A percentile compares a stretch with the other conserved stretches of the same genome.
Conservation (phyloP, 192 early-diverging fungal genomes). For the Radiomyces spectabilis region DNA sequence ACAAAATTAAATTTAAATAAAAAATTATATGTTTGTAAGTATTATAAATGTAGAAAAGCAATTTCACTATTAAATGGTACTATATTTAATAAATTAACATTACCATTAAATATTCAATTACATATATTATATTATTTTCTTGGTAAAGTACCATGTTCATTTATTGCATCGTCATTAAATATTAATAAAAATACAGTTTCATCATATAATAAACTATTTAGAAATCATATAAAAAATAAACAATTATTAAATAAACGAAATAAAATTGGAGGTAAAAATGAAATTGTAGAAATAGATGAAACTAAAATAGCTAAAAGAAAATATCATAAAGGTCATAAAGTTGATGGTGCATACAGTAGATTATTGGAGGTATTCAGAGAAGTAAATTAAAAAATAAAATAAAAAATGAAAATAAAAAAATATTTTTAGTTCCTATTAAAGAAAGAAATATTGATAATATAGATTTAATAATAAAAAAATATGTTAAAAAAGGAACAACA, state of each 20-base stretch:
- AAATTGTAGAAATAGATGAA: no score
- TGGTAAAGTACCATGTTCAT: neutral
- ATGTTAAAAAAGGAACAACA: no score
- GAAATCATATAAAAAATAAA: conserved; percentile 4
- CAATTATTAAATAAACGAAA: neutral
- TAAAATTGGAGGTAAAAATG: conserved; percentile 7
- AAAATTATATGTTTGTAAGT: conserved; percentile 1
- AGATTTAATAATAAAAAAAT: no score
- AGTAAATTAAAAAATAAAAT: conserved; percentile 5
- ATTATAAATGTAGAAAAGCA: conserved; percentile 4
- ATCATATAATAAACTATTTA: conserved; percentile 4
- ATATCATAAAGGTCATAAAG: conserved; percentile 6
- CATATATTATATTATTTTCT: conserved; percentile 7
- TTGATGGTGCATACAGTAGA: conserved; percentile 1
- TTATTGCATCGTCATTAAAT: conserved; percentile 1
- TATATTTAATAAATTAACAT: neutral
- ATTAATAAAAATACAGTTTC: neutral
- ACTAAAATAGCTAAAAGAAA: conserved; percentile 8
- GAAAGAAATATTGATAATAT: conserved; percentile 1
- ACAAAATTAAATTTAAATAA: neutral
- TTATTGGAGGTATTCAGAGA: conserved; percentile 4
- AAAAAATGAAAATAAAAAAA: conserved; percentile 5
- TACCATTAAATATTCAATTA: no score
- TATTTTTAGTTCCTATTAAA: neutral
- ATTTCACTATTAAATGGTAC: neutral